phyloP scores from a whole-genome alignment of 2,329 filamentous ascomycete species.

The Emmonsiellopsis sp. region DNA sequence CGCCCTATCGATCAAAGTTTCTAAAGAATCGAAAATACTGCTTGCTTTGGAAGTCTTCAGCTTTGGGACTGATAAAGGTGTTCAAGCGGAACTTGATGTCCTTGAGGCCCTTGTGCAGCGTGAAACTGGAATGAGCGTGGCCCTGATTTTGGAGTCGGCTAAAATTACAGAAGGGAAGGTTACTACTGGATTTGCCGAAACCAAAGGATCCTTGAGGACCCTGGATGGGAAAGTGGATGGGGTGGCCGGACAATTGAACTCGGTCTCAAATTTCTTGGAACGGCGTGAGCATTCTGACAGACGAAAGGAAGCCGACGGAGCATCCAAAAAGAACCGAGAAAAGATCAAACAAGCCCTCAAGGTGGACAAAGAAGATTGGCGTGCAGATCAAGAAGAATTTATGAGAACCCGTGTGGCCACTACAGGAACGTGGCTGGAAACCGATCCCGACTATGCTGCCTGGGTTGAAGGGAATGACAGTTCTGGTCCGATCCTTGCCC shows the following conservation, averaged over 20 bases:
- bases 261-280: constrained; percentile 8
- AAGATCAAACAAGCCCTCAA: constrained; percentile 12
- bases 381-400: constrained; percentile 10
- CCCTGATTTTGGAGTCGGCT: constrained; percentile 18
- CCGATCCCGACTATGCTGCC: constrained; percentile 9
- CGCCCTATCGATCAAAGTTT: constrained; percentile 18
- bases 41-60: constrained; percentile 19
- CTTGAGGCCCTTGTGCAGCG: constrained; percentile 18
- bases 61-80: constrained; percentile 21
- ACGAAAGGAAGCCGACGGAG: constrained; percentile 7
- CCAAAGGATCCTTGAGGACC: constrained; percentile 6
- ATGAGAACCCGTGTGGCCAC: constrained; percentile 7
- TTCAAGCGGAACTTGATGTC: constrained; percentile 16
- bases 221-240: constrained; percentile 9
- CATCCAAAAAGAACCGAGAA: constrained; percentile 7
- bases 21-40: constrained; percentile 18
- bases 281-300: constrained; percentile 3
- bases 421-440: constrained; percentile 10
- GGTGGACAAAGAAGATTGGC: constrained; percentile 11
- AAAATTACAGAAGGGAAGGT: constrained; percentile 17
- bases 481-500: constrained; percentile 6
- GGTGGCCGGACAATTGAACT: constrained; percentile 6
- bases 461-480: constrained; percentile 5
- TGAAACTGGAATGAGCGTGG: constrained; percentile 20
- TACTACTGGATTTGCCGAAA: constrained; percentile 9